Evolutionary conservation across 768 basidiomycete species (phyloP).

Genomic region (Hericium erinaceus): DNA sequence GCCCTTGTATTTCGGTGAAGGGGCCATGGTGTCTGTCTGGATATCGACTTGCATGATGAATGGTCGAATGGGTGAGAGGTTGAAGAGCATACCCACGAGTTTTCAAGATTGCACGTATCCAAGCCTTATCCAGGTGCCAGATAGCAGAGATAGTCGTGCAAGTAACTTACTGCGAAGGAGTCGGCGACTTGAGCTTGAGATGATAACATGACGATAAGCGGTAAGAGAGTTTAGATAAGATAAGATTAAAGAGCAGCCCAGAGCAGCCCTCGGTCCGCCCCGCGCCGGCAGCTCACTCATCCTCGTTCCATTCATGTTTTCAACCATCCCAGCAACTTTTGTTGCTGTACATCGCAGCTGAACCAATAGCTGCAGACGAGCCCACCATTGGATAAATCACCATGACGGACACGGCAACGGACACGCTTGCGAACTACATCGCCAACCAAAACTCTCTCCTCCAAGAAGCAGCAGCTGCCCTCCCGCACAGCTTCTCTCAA

Average conservation of each 20-base stretch:
- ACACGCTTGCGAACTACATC: constrained; percentile 21
- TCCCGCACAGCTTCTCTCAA: constrained; percentile 33
- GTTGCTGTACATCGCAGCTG: no score
- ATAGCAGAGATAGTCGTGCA: no score
- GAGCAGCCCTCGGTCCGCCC: no score
- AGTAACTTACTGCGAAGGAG: no score
- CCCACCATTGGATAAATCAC: background rate
- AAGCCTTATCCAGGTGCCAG: background rate
- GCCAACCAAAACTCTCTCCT: constrained; percentile 24
- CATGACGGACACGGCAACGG: constrained; percentile 3
- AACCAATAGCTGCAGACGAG: background rate
- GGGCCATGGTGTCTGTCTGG: background rate
- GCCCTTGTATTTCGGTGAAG: constrained; percentile 21
- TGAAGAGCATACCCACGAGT: background rate
- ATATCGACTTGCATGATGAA: background rate
- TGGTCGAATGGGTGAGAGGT: background rate
- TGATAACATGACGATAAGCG: no score
- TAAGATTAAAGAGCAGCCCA: no score
- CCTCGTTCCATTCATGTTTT: background rate
- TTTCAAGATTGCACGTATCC: background rate
- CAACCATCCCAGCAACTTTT: background rate
- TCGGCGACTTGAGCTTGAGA: no score
- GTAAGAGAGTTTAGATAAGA: no score
- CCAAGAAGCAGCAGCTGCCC: constrained; percentile 30
- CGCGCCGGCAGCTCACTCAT: background rate